These are phyloP conservation scores for Knoxia roxburghii DNA, from an alignment of 257 asterid species.

Conservation along the genomic window DNA sequence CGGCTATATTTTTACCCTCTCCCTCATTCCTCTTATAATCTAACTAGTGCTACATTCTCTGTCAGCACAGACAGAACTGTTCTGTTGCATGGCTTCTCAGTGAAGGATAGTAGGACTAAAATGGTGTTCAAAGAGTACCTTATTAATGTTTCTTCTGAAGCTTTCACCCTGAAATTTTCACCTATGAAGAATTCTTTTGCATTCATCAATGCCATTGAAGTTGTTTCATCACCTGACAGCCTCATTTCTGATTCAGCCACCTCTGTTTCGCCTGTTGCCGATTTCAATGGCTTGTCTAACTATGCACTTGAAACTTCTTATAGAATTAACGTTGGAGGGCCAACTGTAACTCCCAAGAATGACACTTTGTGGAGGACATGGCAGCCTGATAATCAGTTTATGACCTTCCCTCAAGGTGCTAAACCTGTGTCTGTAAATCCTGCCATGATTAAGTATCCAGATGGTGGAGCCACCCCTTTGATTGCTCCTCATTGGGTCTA, in stretches of 20 bases:
- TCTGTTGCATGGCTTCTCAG: constrained; percentile 70
- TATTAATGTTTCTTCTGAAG: constrained; percentile 50
- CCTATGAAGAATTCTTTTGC: constrained; percentile 69
- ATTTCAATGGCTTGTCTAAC: constrained; percentile 34
- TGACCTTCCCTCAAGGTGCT: constrained; percentile 56
- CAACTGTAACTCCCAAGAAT: constrained; percentile 56
- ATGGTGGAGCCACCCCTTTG: constrained; percentile 66
- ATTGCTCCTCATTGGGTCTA: constrained; percentile 65
- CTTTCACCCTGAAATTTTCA: constrained; percentile 65
- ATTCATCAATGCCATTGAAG: constrained; percentile 76
- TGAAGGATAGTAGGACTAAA: constrained; percentile 32
- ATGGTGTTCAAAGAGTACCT: constrained; percentile 67
- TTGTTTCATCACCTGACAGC: constrained; percentile 71
- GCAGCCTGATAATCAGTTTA: constrained; percentile 42
- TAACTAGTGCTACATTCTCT: constrained; percentile 53
- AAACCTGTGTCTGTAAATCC: constrained; percentile 46
- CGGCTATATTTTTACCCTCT: constrained; percentile 72
- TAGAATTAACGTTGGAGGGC: constrained; percentile 75
- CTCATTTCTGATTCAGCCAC: constrained; percentile 58
- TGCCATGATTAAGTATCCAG: constrained; percentile 36
- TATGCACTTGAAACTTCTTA: constrained; percentile 55
- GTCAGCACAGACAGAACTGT: constrained; percentile 55
- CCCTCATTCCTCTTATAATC: constrained; percentile 49
- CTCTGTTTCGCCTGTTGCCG: constrained; percentile 45
- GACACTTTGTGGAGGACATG: constrained; percentile 75